Percentiles rank a stretch among this genome's conserved stretches.
Conservation (phyloP, 805 yeast genomes). For the Yamadazyma takamatsuzukensis region DNA sequence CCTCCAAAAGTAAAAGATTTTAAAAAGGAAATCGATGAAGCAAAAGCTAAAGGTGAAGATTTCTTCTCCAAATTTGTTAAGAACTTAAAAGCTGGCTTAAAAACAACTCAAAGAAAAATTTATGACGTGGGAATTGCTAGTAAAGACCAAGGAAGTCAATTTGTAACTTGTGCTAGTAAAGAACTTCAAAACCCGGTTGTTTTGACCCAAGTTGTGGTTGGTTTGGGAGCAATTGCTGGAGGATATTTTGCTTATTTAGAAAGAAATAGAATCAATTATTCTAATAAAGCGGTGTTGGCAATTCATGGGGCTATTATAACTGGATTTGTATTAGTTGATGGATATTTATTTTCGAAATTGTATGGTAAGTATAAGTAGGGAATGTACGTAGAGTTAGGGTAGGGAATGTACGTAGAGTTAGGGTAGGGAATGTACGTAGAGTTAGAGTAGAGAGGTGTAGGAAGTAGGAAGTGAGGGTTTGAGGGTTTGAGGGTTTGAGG, state of each 20-base stretch:
- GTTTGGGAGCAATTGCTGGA: constrained; percentile 45
- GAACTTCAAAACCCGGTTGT: constrained; percentile 66
- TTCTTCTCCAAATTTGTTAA: constrained; percentile 17
- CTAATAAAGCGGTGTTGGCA: constrained; percentile 44
- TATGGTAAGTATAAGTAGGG: constrained; percentile 53
- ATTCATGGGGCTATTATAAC: constrained; percentile 50
- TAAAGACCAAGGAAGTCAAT: not conserved
- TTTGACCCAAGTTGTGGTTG: constrained; percentile 48
- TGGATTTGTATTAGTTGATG: constrained; percentile 54
- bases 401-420: constrained; percentile 38
- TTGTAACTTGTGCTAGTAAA: constrained; percentile 8
- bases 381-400: constrained; percentile 43
- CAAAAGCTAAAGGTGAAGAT: constrained; percentile 20
- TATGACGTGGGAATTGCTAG: constrained; percentile 6
- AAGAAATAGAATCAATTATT: constrained; percentile 44
- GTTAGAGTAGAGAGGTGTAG: constrained; percentile 47
- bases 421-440: constrained; percentile 40
- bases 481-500: no score
- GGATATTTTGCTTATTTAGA: constrained; percentile 49
- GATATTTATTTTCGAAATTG: constrained; percentile 48
- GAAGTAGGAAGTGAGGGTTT: no score
- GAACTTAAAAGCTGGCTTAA: constrained; percentile 1
- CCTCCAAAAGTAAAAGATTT: constrained; percentile 17
- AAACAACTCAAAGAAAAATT: constrained; percentile 1
- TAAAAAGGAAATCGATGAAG: constrained; percentile 9